Base-by-base conservation (phyloP, 2,329 filamentous ascomycete genomes). In the Pyricularia grisea region DNA sequence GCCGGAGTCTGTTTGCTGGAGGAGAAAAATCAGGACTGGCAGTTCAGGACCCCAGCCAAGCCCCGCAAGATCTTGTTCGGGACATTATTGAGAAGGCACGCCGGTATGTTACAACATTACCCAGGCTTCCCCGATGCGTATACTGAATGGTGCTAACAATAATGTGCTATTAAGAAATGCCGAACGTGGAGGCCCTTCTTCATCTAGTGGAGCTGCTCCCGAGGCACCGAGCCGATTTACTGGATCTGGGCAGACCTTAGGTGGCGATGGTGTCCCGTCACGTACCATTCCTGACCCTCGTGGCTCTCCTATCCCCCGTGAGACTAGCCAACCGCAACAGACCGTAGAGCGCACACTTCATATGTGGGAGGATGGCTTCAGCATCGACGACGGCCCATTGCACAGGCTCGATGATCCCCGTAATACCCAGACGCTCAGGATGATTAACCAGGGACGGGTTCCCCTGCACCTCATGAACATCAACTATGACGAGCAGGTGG, bases 311-410 rank as follows among this genome's bases (percentile, higher is more conserved):
- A 71, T 73, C n/a, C 71, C 73, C 42, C 58, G 66, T 71, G 67
- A 72, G 71, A 73, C 75, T 50, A 77, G 76, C 67, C 76, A 72
- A 70, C 74, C 74, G 65, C 87, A 91, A 71, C 67, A 30, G 30
- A 25, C 20, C 9, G 50, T 42, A 10, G 87, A 88, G 67, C 88
- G 92, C 67, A 85, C 88, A 12, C 83, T 96, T 68, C 92, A 94
- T 75, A 84, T 95, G 64, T 96, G 92, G 92, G 85, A 86, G 61
- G 90, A 96, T 75, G 92, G 92, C 17, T 94, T 95, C 80, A 94
- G 91, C 72, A 88, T 96, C 71, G 92, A 94, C 70, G 91, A 95
- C 74, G 92, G 92, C 31, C 86, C 89, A 65, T 86, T 95, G 55
- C 89, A 87, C 76, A 88, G 91, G 69, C 94, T 92, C 75, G 90